These are phyloP conservation scores for Dacryopinax primogenitus DNA, from an alignment of 768 basidiomycete species.

Conservation along the genomic window DNA sequence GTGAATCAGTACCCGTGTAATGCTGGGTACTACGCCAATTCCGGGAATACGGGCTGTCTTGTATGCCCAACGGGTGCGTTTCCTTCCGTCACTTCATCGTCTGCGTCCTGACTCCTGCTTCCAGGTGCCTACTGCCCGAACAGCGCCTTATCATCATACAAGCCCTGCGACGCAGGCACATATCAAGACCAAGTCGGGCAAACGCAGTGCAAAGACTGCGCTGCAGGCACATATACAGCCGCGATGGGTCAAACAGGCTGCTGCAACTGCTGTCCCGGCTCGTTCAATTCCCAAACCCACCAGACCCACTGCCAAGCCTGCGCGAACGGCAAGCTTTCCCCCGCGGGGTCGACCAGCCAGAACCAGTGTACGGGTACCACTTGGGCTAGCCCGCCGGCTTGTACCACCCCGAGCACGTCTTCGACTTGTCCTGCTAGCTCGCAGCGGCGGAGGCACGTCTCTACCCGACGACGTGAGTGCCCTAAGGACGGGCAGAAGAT, in stretches of 20 bases:
- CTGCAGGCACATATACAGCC: background rate
- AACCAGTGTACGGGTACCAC: background rate
- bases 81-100: background rate
- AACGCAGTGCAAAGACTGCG: background rate
- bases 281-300: background rate
- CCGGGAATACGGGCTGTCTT: background rate
- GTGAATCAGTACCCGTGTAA: background rate
- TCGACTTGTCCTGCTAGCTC: background rate
- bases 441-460: no score
- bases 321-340: background rate
- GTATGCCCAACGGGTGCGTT: background rate
- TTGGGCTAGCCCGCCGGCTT: background rate
- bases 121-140: background rate
- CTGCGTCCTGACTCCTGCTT: background rate
- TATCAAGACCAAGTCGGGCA: background rate
- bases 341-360: background rate
- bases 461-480: no score
- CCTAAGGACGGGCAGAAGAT: background rate
- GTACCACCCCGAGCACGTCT: background rate
- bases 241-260: background rate
- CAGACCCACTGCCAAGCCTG: slow-evolving; percentile 4
- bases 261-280: background rate
- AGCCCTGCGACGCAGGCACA: background rate
- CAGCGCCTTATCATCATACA: background rate
- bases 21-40: background rate